Evolutionary conservation across 805 yeast species (phyloP), one percentile per base, ranked within the genome.

Genomic region (Tetrapisispora nanseiensis): DNA sequence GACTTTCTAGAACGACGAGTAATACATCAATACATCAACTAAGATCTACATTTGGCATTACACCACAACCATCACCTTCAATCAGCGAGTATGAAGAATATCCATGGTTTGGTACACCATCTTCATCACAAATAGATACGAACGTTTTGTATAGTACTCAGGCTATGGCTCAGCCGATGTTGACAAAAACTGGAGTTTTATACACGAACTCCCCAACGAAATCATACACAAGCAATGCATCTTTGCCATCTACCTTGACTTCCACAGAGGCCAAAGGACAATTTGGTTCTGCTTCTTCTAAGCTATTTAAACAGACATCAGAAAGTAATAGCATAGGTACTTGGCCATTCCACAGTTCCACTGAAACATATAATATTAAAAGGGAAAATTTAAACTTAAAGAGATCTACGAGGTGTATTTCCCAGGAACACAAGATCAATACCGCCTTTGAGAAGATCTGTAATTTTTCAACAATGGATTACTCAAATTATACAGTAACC

Each of bases 71-170:
- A 3, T 63, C 71, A 0, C 69, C 70, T 2, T 56, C 60, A 1
- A 44, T 55, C 11, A 49, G 49, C 26, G 70, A 66, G 42, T 64
- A 63, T 46, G 70, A 66, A 5, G 71, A 67, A 34, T 67, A 59
- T 37, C 71, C 71, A n/a, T 67, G 70, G 70, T 44, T 49, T 45
- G 56, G 56, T 15, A 46, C 56, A 3, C 55, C 62, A 15, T 50
- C 48, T 45, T 61, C 58, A 20, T 60, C 50, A 13, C 56, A 48
- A 27, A 47, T 46, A 26, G 58, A 54, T 26, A 22, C 40, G 7
- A 37, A 46, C 30, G 33, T 19, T 40, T 6, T 27, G 20, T 21
- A 26, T 23, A 29, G 16, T 15, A 7, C 19, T 12, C 13, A 29
- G 24, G 18, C 33, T 12, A n/a, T 9, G 12, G 12, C 38, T 4